A percentile compares a stretch with the other conserved stretches of the same genome.
Conservation (phyloP, 805 yeast species). For the Saturnispora diversa region DNA sequence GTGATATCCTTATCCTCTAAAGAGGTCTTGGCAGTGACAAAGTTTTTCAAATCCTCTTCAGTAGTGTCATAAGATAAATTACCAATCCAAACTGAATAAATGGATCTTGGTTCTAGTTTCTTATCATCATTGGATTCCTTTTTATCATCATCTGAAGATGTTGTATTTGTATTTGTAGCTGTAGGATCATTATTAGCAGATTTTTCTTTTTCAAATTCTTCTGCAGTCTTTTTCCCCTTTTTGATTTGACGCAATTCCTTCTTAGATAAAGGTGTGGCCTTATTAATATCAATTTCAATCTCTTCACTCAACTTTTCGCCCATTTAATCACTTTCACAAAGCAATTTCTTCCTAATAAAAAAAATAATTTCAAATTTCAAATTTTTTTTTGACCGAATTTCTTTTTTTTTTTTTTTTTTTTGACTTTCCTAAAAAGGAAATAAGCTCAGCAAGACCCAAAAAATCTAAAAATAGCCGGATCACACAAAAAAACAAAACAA, state of each 20-base stretch:
- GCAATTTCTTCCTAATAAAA: neutral
- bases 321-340: constrained; percentile 6
- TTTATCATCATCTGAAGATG: constrained; percentile 4
- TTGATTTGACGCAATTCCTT: constrained; percentile 83
- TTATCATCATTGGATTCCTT: constrained; percentile 27
- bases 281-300: constrained; percentile 59
- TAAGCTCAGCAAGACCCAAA: too few relatives aligned
- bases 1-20: constrained; percentile 54
- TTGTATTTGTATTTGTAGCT: constrained; percentile 14
- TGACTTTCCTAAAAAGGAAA: too few relatives aligned
- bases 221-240: constrained; percentile 60
- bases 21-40: constrained; percentile 52
- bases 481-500: too few relatives aligned
- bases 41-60: constrained; percentile 61
- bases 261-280: constrained; percentile 78
- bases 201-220: constrained; percentile 39
- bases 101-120: constrained; percentile 32
- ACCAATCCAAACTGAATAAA: constrained; percentile 89
- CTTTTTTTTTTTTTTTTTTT: neutral
- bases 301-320: constrained; percentile 32
- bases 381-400: neutral
- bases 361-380: neutral
- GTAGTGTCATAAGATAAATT: constrained; percentile 80
- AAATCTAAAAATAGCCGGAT: too few relatives aligned
- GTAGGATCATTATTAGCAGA: constrained; percentile 24